Evolutionary conservation across 2,329 filamentous ascomycete genomes (phyloP).

Genomic region (Calycina herbarum): DNA sequence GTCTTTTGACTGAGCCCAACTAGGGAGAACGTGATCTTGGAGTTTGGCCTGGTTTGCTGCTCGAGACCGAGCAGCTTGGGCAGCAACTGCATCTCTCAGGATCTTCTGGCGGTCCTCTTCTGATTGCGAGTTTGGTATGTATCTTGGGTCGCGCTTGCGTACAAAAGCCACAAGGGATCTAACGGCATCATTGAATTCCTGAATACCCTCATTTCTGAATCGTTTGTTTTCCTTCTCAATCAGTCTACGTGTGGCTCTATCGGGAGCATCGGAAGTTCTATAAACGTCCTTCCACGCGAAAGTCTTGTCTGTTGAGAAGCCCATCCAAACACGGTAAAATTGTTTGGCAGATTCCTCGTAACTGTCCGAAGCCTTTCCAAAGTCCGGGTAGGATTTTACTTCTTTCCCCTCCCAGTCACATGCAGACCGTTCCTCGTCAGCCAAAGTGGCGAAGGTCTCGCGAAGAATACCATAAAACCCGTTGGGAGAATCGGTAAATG

Average conservation of each 20-base stretch:
- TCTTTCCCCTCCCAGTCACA: conserved; percentile 66
- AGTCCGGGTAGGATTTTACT: conserved; percentile 71
- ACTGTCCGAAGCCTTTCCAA: conserved; percentile 72
- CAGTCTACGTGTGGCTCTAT: conserved; percentile 74
- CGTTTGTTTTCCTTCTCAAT: conserved; percentile 97
- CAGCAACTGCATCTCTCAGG: conserved; percentile 74
- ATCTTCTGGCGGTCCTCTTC: conserved; percentile 79
- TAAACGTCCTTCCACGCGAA: conserved; percentile 91
- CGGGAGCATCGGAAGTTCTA: conserved; percentile 79
- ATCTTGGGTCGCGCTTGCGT: conserved; percentile 87
- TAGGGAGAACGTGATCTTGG: conserved; percentile 62
- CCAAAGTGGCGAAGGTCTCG: conserved; percentile 76
- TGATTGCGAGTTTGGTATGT: conserved; percentile 72
- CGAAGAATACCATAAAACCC: conserved; percentile 84
- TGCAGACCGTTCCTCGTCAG: conserved; percentile 75
- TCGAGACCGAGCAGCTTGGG: conserved; percentile 80
- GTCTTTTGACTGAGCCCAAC: conserved; percentile 70
- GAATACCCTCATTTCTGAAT: conserved; percentile 74
- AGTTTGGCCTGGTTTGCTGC: conserved; percentile 78
- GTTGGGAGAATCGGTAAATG: conserved; percentile 75
- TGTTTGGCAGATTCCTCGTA: conserved; percentile 75
- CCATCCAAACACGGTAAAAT: conserved; percentile 81
- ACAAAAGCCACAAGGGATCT: conserved; percentile 83
- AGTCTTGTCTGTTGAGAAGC: conserved; percentile 79
- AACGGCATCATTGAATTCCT: conserved; percentile 92